These are phyloP conservation scores for Suillus sp. DNA, from an alignment of 768 basidiomycete species.

Conservation along the genomic window DNA sequence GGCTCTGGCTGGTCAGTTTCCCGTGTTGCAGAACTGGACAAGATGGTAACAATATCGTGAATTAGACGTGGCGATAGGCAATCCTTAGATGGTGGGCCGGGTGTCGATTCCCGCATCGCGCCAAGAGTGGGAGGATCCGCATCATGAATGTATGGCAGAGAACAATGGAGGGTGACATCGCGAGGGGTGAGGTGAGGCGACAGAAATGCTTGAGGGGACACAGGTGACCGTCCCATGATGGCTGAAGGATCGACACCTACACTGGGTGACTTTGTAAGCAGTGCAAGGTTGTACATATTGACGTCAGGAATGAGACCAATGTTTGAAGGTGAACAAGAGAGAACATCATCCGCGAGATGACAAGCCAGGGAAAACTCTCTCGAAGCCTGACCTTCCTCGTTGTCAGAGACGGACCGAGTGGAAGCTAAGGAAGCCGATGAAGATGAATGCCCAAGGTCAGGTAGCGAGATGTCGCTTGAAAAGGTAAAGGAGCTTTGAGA, in stretches of 20 bases:
- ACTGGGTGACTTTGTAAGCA: conserved; percentile 19
- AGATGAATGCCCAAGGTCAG: not conserved
- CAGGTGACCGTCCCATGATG: conserved; percentile 27
- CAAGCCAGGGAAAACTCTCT: not conserved
- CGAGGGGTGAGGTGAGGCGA: conserved; percentile 7
- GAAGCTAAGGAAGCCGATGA: not conserved
- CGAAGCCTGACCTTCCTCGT: not conserved
- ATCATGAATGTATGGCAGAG: not conserved
- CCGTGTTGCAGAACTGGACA: conserved; percentile 23
- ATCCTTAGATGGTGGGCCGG: conserved; percentile 9
- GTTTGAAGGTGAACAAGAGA: conserved; percentile 15
- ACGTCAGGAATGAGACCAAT: conserved; percentile 36
- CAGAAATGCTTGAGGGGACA: conserved; percentile 1
- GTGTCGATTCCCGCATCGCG: conserved; percentile 5
- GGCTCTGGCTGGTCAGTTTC: not conserved
- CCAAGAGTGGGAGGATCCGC: not conserved
- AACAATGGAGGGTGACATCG: not conserved
- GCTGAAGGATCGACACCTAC: conserved; percentile 44
- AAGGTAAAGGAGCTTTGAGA: not conserved
- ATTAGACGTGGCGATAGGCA: conserved; percentile 32
- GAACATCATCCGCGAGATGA: conserved; percentile 14
- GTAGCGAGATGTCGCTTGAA: not conserved
- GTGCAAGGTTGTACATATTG: conserved; percentile 36
- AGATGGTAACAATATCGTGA: conserved; percentile 34
- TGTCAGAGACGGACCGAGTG: not conserved